phyloP scores from a whole-genome alignment of 2,329 filamentous ascomycete genomes.

The Fusarium setosum region DNA sequence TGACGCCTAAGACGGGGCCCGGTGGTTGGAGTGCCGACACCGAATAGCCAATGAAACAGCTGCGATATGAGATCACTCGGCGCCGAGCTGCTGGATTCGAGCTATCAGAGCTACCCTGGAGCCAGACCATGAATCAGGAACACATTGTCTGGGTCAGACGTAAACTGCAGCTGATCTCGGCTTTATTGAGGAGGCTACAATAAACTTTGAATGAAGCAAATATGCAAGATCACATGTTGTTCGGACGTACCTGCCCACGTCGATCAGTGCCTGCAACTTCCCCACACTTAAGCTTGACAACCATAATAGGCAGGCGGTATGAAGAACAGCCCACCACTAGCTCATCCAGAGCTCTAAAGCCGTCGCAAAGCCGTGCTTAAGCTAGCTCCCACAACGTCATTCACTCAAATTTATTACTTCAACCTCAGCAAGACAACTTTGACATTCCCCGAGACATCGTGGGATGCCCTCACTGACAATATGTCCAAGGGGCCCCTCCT shows the following conservation, averaged over 20 bases:
- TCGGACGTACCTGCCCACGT: neutral
- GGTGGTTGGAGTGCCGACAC: slow-evolving; percentile 21
- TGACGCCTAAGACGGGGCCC: slow-evolving; percentile 34
- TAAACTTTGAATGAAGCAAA: neutral
- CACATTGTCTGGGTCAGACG: slow-evolving; percentile 9
- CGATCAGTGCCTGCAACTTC: neutral
- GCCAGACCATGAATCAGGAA: neutral
- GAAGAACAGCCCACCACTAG: slow-evolving; percentile 27
- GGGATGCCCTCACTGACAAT: slow-evolving; percentile 16
- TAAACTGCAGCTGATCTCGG: slow-evolving; percentile 16
- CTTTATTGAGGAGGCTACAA: neutral
- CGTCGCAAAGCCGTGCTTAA: slow-evolving; percentile 18
- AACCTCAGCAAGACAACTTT: slow-evolving; percentile 7
- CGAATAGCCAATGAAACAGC: slow-evolving; percentile 31
- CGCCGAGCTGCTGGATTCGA: slow-evolving; percentile 21
- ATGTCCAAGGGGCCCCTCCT: slow-evolving; percentile 37
- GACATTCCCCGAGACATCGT: slow-evolving; percentile 10
- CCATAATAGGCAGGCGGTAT: slow-evolving; percentile 38
- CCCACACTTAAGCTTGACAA: neutral
- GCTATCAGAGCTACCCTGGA: slow-evolving; percentile 16
- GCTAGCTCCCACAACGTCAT: slow-evolving; percentile 31
- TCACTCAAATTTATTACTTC: slow-evolving; percentile 18
- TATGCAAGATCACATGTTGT: neutral
- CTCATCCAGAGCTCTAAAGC: slow-evolving; percentile 29
- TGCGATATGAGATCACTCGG: slow-evolving; percentile 25